A percentile compares a stretch with the other conserved stretches of the same genome.
Conservation (phyloP, 768 basidiomycete genomes). For the Leucosporidium scottii region DNA sequence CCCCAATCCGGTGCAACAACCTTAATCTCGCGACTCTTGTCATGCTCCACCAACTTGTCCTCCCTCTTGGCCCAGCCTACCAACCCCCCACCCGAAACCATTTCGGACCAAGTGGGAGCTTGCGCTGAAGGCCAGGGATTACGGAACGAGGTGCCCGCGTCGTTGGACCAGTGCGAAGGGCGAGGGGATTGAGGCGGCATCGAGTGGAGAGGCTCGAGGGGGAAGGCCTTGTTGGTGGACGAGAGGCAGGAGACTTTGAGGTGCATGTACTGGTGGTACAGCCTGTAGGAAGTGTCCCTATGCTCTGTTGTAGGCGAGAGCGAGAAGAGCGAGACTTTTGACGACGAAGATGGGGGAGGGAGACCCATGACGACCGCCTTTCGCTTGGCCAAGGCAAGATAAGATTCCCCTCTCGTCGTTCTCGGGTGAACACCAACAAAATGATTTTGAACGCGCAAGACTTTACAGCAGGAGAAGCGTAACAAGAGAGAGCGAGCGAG, state of each 20-base stretch:
- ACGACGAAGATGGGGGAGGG: background rate
- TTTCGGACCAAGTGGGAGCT: slow-evolving; percentile 17
- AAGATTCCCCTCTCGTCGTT: too few relatives aligned
- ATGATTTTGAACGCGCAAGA: background rate
- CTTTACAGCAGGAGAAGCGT: background rate
- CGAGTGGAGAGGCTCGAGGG: background rate
- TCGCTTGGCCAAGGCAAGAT: too few relatives aligned
- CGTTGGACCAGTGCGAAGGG: slow-evolving; percentile 21
- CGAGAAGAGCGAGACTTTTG: background rate
- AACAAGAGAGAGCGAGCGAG: background rate
- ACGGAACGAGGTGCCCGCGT: slow-evolving; percentile 18
- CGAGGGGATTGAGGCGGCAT: background rate
- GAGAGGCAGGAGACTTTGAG: background rate
- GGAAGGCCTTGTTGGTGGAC: background rate
- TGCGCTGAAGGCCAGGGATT: slow-evolving; percentile 32
- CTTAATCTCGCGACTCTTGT: slow-evolving; percentile 29
- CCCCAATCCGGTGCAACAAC: slow-evolving; percentile 40
- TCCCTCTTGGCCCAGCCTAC: slow-evolving; percentile 21
- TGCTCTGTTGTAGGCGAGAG: background rate
- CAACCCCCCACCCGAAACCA: slow-evolving; percentile 20
- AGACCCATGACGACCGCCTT: too few relatives aligned
- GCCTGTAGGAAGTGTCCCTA: background rate
- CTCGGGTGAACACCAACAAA: too few relatives aligned
- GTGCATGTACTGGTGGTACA: too few relatives aligned
- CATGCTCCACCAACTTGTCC: slow-evolving; percentile 16